A percentile compares a stretch with the other conserved stretches of the same genome.
Conservation (phyloP, 495 filamentous ascomycete genomes). For the Lasiosphaeria miniovina region DNA sequence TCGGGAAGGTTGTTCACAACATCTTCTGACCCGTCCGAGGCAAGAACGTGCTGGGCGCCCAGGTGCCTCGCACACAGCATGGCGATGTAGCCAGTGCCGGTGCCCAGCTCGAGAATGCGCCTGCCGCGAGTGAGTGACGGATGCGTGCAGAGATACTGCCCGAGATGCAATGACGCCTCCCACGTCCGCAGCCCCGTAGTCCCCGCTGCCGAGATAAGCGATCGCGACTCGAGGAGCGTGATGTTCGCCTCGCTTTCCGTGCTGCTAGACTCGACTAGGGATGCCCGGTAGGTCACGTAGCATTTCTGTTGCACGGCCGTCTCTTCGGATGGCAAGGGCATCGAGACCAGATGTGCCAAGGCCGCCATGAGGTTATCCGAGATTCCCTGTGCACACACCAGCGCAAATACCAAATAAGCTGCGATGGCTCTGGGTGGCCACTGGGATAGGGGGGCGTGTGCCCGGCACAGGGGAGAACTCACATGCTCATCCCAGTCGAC, state of each 20-base stretch:
- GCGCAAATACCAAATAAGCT: no score
- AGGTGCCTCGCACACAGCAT: constrained; percentile 77
- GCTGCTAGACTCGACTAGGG: constrained; percentile 19
- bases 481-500: constrained; percentile 81
- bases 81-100: constrained; percentile 83
- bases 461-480: constrained; percentile 32
- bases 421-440: no score
- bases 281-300: constrained; percentile 69
- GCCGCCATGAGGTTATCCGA: constrained; percentile 66
- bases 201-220: constrained; percentile 67
- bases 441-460: no score
- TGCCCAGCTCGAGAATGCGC: constrained; percentile 78
- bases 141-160: constrained; percentile 58
- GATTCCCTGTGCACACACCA: constrained; percentile 56
- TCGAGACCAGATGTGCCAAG: constrained; percentile 57
- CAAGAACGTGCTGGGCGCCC: constrained; percentile 57
- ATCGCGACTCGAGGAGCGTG: constrained; percentile 68
- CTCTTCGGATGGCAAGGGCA: constrained; percentile 57
- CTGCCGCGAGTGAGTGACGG: constrained; percentile 49
- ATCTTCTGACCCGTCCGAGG: constrained; percentile 76
- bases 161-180: constrained; percentile 89
- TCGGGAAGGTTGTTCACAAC: constrained; percentile 66
- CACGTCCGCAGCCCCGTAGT: constrained; percentile 89
- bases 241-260: constrained; percentile 30
- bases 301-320: constrained; percentile 69